These are phyloP conservation scores for Plasmodium falciparum DNA, from an alignment of 169 alveolate genomes.

Conservation along the genomic window DNA sequence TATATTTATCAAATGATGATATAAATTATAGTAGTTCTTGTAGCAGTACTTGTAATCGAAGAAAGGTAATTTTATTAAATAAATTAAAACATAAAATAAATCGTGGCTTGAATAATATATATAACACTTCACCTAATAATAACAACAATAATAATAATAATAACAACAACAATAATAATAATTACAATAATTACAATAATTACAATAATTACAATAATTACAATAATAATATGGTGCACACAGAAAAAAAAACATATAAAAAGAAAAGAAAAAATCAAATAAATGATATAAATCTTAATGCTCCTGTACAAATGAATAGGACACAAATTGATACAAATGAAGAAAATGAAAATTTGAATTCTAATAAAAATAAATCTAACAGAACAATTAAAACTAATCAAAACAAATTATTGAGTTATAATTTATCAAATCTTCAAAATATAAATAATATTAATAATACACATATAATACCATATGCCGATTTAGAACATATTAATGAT, in stretches of 20 bases:
- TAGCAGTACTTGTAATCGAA: constrained; percentile 3
- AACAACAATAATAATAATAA: neutral
- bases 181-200: neutral
- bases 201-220: no score
- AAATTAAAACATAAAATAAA: constrained; percentile 19
- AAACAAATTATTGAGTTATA: neutral
- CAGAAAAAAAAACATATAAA: neutral
- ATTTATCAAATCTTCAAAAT: no score
- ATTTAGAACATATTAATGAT: neutral
- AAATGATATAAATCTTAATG: neutral
- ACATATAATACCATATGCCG: no score
- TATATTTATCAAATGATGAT: constrained; percentile 50
- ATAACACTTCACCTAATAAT: neutral
- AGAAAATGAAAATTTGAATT: no score
- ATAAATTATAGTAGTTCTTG: constrained; percentile 10
- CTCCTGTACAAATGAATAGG: neutral
- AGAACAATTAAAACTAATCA: neutral
- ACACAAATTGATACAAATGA: no score
- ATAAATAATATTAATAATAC: no score
- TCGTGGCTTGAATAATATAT: neutral
- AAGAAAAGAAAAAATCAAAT: neutral
- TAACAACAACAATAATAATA: no score
- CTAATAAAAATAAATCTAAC: neutral
- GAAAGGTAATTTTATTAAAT: constrained; percentile 22
- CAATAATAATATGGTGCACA: neutral